Evolutionary conservation across 768 basidiomycete genomes (phyloP).

Genomic region (Rubroboletus pulcherrimus): DNA sequence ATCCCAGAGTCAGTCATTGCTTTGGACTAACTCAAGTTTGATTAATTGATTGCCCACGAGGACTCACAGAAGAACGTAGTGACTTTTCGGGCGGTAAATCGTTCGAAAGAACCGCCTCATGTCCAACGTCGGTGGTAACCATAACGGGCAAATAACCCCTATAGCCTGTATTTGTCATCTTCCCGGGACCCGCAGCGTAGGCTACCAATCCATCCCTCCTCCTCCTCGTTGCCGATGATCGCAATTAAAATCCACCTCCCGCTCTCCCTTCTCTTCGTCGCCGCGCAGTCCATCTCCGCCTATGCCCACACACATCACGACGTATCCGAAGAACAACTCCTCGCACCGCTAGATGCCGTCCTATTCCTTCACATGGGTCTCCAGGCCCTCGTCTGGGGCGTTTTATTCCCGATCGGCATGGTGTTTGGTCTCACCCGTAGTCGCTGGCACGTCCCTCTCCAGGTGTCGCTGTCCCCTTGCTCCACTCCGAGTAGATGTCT

Average conservation of each 20-base stretch:
- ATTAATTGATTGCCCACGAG: too few relatives aligned
- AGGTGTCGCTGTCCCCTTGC: conserved; percentile 35
- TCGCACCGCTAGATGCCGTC: conserved; percentile 68
- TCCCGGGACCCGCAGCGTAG: neutral
- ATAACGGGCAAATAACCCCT: too few relatives aligned
- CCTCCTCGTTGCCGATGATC: neutral
- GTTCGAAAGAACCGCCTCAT: too few relatives aligned
- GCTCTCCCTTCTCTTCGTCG: conserved; percentile 10
- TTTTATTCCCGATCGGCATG: conserved; percentile 85
- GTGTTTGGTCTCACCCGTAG: conserved; percentile 72
- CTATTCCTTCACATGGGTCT: conserved; percentile 82
- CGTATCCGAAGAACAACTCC: conserved; percentile 57
- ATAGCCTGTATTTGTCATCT: neutral
- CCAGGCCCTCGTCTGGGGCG: conserved; percentile 78
- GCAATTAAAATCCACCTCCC: neutral
- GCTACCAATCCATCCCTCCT: neutral
- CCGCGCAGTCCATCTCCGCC: conserved; percentile 2
- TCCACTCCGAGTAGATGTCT: neutral
- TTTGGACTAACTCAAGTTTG: too few relatives aligned
- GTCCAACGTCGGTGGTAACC: too few relatives aligned
- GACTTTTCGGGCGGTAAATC: too few relatives aligned
- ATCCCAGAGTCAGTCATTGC: too few relatives aligned
- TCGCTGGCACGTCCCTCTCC: conserved; percentile 88
- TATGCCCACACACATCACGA: conserved; percentile 59
- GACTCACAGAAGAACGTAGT: too few relatives aligned